Evolutionary conservation across 768 basidiomycete genomes (phyloP), one percentile per base, ranked within the genome.

Genomic region (Tylopilus intermedius): DNA sequence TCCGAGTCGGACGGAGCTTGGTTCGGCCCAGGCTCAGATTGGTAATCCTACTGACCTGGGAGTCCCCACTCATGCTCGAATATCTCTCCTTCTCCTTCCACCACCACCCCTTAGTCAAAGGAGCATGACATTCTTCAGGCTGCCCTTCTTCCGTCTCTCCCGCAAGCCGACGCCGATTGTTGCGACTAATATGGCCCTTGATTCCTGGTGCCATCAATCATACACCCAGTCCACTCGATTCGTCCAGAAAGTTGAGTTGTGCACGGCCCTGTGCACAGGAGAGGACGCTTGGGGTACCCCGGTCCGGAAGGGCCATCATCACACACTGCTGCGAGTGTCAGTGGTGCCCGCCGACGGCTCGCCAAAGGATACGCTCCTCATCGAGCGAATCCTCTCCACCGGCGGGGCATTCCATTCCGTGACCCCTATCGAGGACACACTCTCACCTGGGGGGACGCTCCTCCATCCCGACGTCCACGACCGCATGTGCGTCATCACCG

Each of bases 311-410:
- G 0, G 52, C 24, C 24, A 62, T 7, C 38, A 30, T 8, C 53
- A 63, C 7, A 50, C 57, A 0, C 26, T 63, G 1, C n/a, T 63
- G 9, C 55, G 52, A 4, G 47, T 52, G 6, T 40, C 7, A 8
- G 2, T 59, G 24, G 39, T 1, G 1, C 39, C 58, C n/a, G 11
- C 10, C 2, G 0, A 3, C 6, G 9, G 37, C 5, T 1, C 11
- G 0, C 33, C 32, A 0, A 47, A 45, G 8, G 52, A 57, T 2
- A 43, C 42, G 0, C 13, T 63, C 1, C 47, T 63, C 5, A 32
- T 63, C 6, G 58, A 62, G 42, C 54, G 61, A 2, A 51, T 62
- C 7, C 53, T 63, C 15, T 60, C 61, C 4, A 41, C 50, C 0
- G 39, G 9, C 8, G 58, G 54, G 13, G 38, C 33, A 3, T 32